Conservation (phyloP, 1,139 yeast species). For the Suhomyces atakaporum region DNA sequence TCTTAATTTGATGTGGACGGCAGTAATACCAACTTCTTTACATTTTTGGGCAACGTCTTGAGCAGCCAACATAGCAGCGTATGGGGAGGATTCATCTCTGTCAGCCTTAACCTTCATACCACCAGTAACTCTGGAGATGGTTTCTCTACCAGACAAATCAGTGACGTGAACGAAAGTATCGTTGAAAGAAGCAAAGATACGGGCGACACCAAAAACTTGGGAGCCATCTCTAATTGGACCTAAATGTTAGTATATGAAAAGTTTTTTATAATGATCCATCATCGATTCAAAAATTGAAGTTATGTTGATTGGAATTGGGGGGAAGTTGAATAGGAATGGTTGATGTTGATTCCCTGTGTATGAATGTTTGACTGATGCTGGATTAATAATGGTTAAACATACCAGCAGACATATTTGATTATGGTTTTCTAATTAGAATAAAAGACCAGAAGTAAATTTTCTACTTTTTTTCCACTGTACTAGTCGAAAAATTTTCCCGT, state of each 20-base stretch:
- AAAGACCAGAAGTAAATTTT: constrained; percentile 17
- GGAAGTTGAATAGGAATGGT: neutral
- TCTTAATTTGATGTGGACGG: constrained; percentile 99
- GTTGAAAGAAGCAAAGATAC: constrained; percentile 99
- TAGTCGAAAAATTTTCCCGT: constrained; percentile 16
- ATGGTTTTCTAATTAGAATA: constrained; percentile 25
- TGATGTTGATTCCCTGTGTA: neutral
- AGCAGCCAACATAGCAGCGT: constrained; percentile 99
- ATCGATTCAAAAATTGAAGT: too few species aligned
- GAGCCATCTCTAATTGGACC: constrained; percentile 92
- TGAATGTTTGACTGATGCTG: neutral
- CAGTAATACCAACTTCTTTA: constrained; percentile 99
- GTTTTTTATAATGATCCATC: too few species aligned
- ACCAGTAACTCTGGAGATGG: constrained; percentile 99
- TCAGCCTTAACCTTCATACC: constrained; percentile 99
- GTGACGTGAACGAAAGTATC: constrained; percentile 99
- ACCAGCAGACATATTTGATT: constrained; percentile 25
- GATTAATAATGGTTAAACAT: constrained; percentile 12
- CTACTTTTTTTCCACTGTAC: constrained; percentile 14
- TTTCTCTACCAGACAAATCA: constrained; percentile 99
- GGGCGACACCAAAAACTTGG: constrained; percentile 99
- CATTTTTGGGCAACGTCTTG: constrained; percentile 99
- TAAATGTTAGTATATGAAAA: constrained; percentile 36
- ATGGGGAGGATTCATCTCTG: constrained; percentile 99
- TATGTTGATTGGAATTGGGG: neutral